Conservation (phyloP, 2,329 filamentous ascomycete genomes). For the Xylariaceae sp. region DNA sequence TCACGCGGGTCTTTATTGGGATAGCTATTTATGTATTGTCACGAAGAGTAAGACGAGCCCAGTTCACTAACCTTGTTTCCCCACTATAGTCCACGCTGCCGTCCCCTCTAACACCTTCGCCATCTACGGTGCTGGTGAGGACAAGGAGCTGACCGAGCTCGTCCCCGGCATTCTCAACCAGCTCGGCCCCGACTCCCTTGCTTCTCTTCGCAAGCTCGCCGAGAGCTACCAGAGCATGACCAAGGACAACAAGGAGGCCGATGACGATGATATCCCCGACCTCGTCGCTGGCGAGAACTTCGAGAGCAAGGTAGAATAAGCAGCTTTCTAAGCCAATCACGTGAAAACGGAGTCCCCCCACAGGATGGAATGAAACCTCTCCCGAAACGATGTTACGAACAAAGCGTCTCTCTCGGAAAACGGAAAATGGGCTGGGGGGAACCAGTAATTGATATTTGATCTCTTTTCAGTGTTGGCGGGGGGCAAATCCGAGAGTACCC, state of each 20-base stretch:
- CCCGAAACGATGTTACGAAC: constrained; percentile 9
- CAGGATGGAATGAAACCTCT: constrained; percentile 6
- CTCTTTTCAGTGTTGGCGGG: background rate
- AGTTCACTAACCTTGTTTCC: background rate
- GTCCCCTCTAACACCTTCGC: constrained; percentile 99
- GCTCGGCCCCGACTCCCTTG: constrained; percentile 95
- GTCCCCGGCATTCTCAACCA: constrained; percentile 99
- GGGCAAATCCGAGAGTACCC: background rate
- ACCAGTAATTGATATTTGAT: constrained; percentile 11
- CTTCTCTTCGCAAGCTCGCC: constrained; percentile 94
- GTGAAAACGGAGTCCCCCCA: constrained; percentile 1
- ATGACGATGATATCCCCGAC: constrained; percentile 93
- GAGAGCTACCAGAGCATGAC: constrained; percentile 99
- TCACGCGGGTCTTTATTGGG: background rate
- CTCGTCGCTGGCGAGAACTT: constrained; percentile 97
- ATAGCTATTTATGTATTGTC: background rate
- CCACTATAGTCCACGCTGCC: constrained; percentile 77
- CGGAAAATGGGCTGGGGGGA: constrained; percentile 5
- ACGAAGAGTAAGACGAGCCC: background rate
- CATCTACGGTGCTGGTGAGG: constrained; percentile 97
- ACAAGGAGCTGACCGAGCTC: constrained; percentile 99
- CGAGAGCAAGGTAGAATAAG: constrained; percentile 93
- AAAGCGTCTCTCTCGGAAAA: constrained; percentile 12
- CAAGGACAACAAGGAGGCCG: constrained; percentile 81
- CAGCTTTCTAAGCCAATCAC: background rate